A percentile compares a stretch with the other conserved stretches of the same genome.
Evolutionary conservation across 148 eudicot species (phyloP).

Genomic region (Rhododendron molle): DNA sequence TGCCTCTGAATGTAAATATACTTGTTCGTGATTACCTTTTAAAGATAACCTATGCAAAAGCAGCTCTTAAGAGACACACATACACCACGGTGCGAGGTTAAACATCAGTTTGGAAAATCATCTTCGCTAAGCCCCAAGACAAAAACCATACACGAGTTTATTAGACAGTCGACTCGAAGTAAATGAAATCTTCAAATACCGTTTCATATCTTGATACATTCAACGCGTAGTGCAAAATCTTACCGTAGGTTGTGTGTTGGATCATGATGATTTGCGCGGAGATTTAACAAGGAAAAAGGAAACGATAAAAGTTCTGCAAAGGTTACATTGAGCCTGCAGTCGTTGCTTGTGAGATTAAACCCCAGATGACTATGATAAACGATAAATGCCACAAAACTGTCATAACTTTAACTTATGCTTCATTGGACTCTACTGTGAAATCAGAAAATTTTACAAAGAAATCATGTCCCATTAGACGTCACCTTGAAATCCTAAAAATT

Average conservation of each 20-base stretch:
- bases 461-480: background rate
- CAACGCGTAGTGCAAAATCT: background rate
- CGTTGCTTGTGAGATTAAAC: background rate
- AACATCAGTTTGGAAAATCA: background rate
- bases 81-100: background rate
- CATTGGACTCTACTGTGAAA: background rate
- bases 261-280: background rate
- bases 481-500: background rate
- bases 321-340: too few species aligned
- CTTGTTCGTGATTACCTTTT: too few species aligned
- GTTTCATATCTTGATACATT: background rate
- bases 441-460: background rate
- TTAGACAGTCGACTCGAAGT: background rate
- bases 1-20: slow-evolving; percentile 22
- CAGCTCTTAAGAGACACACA: background rate
- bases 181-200: background rate
- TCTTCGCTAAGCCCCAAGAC: background rate
- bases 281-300: background rate
- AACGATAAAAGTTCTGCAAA: background rate
- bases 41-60: background rate
- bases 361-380: background rate
- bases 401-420: background rate
- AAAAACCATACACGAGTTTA: background rate
- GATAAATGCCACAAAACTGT: background rate
- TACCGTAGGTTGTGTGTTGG: background rate